A percentile compares a stretch with the other conserved stretches of the same genome.
Conservation (phyloP, 208 protist genomes). For the Trypanosoma vivax region DNA sequence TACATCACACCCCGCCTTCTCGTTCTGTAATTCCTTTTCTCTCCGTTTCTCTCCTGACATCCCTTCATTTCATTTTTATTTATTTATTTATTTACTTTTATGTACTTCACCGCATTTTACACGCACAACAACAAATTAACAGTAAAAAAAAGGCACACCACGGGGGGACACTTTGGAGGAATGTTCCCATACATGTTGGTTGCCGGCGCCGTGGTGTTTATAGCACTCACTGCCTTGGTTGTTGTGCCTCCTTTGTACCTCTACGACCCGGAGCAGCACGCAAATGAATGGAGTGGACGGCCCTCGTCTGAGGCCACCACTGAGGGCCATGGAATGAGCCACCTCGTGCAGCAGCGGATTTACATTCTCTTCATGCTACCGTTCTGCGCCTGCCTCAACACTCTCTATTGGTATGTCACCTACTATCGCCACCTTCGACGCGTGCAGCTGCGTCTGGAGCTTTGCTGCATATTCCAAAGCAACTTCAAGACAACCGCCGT, state of each 20-base stretch:
- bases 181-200: slow-evolving; percentile 14
- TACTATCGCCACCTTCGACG: slow-evolving; percentile 72
- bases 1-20: not conserved
- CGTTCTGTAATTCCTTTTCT: not conserved
- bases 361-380: slow-evolving; percentile 76
- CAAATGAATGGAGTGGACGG: slow-evolving; percentile 24
- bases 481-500: not conserved
- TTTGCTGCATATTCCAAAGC: slow-evolving; percentile 4
- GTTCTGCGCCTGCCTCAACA: slow-evolving; percentile 27
- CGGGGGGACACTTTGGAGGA: no score
- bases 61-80: slow-evolving; percentile 2
- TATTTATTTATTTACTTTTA: slow-evolving; percentile 9
- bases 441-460: slow-evolving; percentile 61
- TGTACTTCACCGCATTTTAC: not conserved
- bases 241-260: slow-evolving; percentile 65
- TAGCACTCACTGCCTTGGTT: slow-evolving; percentile 34
- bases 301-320: slow-evolving; percentile 35
- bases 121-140: no score
- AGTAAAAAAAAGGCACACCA: no score
- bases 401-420: slow-evolving; percentile 56
- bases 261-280: slow-evolving; percentile 31
- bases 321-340: slow-evolving; percentile 20
- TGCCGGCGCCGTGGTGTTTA: slow-evolving; percentile 43
- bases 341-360: slow-evolving; percentile 60
- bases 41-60: no score